Base-by-base conservation (phyloP, 495 filamentous ascomycete species). In the Tuber magnatum region DNA sequence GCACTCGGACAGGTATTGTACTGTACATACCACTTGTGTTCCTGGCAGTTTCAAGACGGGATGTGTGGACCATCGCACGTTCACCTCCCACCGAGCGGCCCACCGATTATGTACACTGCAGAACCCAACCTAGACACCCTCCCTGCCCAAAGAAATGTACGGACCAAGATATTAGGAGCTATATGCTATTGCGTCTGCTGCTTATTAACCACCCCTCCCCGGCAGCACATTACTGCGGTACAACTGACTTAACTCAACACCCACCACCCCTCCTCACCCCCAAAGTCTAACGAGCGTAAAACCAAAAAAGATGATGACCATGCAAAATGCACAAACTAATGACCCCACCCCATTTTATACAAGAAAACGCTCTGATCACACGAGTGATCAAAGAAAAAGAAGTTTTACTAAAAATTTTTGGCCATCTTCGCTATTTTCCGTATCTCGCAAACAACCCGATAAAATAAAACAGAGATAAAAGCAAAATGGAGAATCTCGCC, bases 281-380 rank as follows among this genome's bases (percentile, higher is more conserved):
- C 28, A 65, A 65, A 65, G 56, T 65, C 56, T 65, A 65, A 65
- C 56, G 56, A 65, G 56, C 56, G 56, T 65, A 65, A 32, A 35
- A 16, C 56, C 28, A 35, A 65, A 65, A 65, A 65, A 8, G 51
- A 61, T 61, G n/a, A 65, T 20, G 56, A 51, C 22, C 22, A 51
- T n/a, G 46, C 56, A 16, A 65, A 35, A 65, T 65, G 56, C 28
- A 35, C 56, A 65, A 65, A 65, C 56, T 16, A 20, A 65, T 35
- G 28, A 65, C 56, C 28, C 56, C 32, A 65, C 28, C 56, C 56
- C 14, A 65, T 28, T 65, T 32, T 65, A 65, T 65, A 65, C 56
- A 65, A 35, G 8, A 65, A 61, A 65, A 65, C 28, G 32, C 56
- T 18, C 14, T 35, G 16, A 14, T 28, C 14, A 10, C 56, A 35